Evolutionary conservation across 306 rosid genomes (phyloP).

Genomic region (Cucumis melo): DNA sequence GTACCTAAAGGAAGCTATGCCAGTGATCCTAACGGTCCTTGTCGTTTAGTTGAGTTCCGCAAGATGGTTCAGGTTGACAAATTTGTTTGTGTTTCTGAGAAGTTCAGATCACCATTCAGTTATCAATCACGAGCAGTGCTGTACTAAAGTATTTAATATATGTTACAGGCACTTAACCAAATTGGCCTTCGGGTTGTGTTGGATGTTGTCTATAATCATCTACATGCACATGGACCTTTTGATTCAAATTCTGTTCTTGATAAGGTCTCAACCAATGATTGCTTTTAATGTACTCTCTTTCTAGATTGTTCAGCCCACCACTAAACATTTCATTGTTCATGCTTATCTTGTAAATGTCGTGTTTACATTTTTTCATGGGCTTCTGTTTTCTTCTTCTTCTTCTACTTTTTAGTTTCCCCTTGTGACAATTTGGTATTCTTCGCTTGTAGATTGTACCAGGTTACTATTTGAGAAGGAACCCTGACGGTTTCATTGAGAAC

Average conservation of each 20-base stretch:
- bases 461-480: slow-evolving; percentile 80
- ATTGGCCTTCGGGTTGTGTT: slow-evolving; percentile 67
- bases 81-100: not conserved
- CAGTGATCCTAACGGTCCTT: slow-evolving; percentile 63
- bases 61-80: slow-evolving; percentile 74
- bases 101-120: not conserved
- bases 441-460: slow-evolving; percentile 89
- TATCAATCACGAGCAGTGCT: not conserved
- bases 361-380: slow-evolving; percentile 8
- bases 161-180: slow-evolving; percentile 64
- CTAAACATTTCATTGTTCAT: slow-evolving; percentile 3
- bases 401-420: not conserved
- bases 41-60: slow-evolving; percentile 67
- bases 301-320: not conserved
- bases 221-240: slow-evolving; percentile 73
- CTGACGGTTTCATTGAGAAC: slow-evolving; percentile 80
- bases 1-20: slow-evolving; percentile 98
- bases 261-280: slow-evolving; percentile 37
- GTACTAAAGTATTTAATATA: slow-evolving; percentile 6
- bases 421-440: slow-evolving; percentile 20
- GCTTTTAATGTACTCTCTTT: slow-evolving; percentile 2
- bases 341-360: slow-evolving; percentile 1
- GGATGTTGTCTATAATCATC: slow-evolving; percentile 91
- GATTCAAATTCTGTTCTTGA: slow-evolving; percentile 81
- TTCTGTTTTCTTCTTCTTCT: not conserved